A percentile compares a stretch with the other conserved stretches of the same genome.
These are phyloP conservation scores for Cercis canadensis DNA, from an alignment of 306 rosid species.

Conservation along the genomic window DNA sequence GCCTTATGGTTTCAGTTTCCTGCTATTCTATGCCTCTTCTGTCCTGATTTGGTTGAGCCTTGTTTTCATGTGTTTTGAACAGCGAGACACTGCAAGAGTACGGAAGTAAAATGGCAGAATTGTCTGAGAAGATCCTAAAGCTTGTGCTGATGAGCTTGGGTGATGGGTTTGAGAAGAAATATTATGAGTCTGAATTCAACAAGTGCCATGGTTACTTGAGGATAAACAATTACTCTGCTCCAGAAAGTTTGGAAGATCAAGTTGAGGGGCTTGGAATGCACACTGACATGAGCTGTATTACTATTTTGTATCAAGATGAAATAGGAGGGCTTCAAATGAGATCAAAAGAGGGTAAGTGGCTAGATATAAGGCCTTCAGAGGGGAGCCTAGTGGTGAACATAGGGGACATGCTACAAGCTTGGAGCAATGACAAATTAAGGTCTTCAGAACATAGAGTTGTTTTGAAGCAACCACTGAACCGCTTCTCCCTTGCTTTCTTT, in stretches of 20 bases:
- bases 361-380: slow-evolving; percentile 75
- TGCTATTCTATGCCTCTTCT: slow-evolving; percentile 10
- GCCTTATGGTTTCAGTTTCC: not conserved
- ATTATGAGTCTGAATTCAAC: slow-evolving; percentile 64
- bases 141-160: slow-evolving; percentile 68
- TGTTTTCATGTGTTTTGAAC: slow-evolving; percentile 15
- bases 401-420: slow-evolving; percentile 93
- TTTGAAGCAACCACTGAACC: slow-evolving; percentile 57
- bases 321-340: slow-evolving; percentile 89
- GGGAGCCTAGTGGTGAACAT: slow-evolving; percentile 85
- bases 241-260: slow-evolving; percentile 49
- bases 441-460: slow-evolving; percentile 93
- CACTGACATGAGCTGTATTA: slow-evolving; percentile 94
- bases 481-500: slow-evolving; percentile 88
- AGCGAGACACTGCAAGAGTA: slow-evolving; percentile 85
- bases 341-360: slow-evolving; percentile 81
- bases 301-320: slow-evolving; percentile 82
- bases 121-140: slow-evolving; percentile 65
- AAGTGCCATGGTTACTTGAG: slow-evolving; percentile 88
- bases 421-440: slow-evolving; percentile 83
- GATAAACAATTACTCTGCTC: slow-evolving; percentile 78
- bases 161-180: slow-evolving; percentile 60
- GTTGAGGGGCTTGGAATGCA: slow-evolving; percentile 97
- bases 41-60: not conserved
- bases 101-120: slow-evolving; percentile 82